Evolutionary conservation across 2,329 filamentous ascomycete species (phyloP).

Genomic region (Chrysoporthe puriensis): DNA sequence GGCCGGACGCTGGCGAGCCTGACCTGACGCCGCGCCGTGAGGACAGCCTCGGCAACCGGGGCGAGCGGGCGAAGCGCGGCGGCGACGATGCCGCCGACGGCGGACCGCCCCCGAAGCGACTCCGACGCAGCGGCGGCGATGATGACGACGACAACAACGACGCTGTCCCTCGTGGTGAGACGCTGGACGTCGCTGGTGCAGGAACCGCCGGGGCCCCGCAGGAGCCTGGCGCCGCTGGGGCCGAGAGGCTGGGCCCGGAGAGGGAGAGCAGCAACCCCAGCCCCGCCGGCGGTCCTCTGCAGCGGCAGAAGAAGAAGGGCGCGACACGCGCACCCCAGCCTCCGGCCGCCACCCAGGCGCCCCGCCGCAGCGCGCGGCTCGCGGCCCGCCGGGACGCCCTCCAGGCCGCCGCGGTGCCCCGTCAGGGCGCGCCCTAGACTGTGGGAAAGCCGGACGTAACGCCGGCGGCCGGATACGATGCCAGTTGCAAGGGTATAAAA

Average conservation of each 20-base stretch:
- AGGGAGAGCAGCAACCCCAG: not conserved
- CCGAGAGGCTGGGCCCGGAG: not conserved
- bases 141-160: too few species aligned
- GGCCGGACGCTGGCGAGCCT: constrained; percentile 9
- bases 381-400: too few species aligned
- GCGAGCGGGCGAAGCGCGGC: not conserved
- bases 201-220: too few species aligned
- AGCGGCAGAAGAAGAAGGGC: not conserved
- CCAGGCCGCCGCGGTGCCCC: too few species aligned
- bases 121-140: too few species aligned
- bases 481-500: not conserved
- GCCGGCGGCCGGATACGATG: too few species aligned
- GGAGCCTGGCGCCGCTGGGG: not conserved
- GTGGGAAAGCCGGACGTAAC: too few species aligned
- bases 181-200: not conserved
- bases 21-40: not conserved
- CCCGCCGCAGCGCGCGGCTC: not conserved
- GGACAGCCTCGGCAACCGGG: not conserved
- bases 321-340: not conserved
- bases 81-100: not conserved
- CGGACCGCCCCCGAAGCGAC: too few species aligned
- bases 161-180: too few species aligned
- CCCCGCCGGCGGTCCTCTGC: not conserved
- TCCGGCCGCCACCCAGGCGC: not conserved
- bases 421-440: too few species aligned